Base-by-base conservation (phyloP, 768 basidiomycete species). In the Termitomyces heimii region DNA sequence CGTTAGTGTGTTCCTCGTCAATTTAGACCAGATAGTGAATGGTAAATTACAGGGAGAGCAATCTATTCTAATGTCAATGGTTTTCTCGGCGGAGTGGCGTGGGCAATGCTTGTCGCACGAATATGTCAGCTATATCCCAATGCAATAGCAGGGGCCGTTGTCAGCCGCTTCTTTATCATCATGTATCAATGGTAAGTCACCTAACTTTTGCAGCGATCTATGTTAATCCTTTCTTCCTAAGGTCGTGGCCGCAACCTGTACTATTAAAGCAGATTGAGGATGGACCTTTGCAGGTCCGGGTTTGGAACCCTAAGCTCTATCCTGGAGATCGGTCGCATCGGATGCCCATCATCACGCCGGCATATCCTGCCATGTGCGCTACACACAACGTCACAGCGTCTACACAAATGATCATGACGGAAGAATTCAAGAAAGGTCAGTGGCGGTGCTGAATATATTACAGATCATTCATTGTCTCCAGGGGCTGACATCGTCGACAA, bases 281-380 rank as follows among this genome's bases (percentile, higher is more conserved):
- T 62, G 95, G 95, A 1, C 93, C 93, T 2, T 68, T 95, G 49
- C 90, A 91, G 66, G 92, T 97, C 61, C 83, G 93, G 65, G 94
- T 98, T 2, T 99, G 97, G 97, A 99, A 99, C 72, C 97, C 97
- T 2, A 92, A 88, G 90, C 71, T 97, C 54, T 98, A 96, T 70
- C 94, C 94, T 5, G 84, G 84, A 58, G 94, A 98, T 71, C 81
- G 91, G 57, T 82, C 91, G n/a, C 97, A 99, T 73, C 83, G 93
- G 62, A 98, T 98, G 97, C 97, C 97, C 13, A 98, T 99, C 66
- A 98, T 99, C 65, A 99, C 97, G 2, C 97, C 97, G 3, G 95
- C 97, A 12, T 99, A 98, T 72, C 97, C 97, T 46, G 88, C 96
- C 6, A 99, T 99, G 96, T 98, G 96, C 70, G 85, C 96, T 26